Percentiles rank a stretch among this genome's conserved stretches.
Conservation (phyloP, 2,329 filamentous ascomycete species). For the Cladosporium colombiae region DNA sequence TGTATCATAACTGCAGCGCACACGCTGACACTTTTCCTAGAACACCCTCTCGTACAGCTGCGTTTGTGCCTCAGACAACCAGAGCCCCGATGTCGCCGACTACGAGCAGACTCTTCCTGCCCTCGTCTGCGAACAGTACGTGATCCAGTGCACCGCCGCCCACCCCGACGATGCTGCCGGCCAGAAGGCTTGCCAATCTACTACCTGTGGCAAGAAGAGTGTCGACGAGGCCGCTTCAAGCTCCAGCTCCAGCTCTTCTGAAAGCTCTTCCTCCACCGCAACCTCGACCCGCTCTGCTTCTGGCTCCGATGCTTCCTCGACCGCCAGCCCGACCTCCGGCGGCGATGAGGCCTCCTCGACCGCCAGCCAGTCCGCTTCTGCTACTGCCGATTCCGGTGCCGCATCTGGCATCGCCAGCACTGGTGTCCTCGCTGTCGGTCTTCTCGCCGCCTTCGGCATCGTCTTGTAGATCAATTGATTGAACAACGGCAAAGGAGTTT, state of each 20-base stretch:
- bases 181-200: conserved; percentile 49
- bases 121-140: conserved; percentile 60
- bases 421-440: conserved; percentile 49
- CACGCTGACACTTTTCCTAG: conserved; percentile 29
- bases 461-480: conserved; percentile 49
- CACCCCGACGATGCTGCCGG: conserved; percentile 42
- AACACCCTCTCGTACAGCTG: conserved; percentile 58
- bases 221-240: conserved; percentile 41
- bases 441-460: conserved; percentile 59
- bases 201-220: conserved; percentile 56
- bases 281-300: conserved; percentile 35
- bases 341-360: conserved; percentile 17
- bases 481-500: neutral
- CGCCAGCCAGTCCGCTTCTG: conserved; percentile 9
- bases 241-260: conserved; percentile 28
- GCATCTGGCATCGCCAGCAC: conserved; percentile 52
- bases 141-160: conserved; percentile 42
- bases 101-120: conserved; percentile 62
- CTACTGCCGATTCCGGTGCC: conserved; percentile 36
- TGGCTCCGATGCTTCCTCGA: conserved; percentile 30
- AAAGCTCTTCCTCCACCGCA: conserved; percentile 30
- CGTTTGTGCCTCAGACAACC: conserved; percentile 56
- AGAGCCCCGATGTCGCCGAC: conserved; percentile 54
- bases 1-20: neutral
- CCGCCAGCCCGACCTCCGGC: conserved; percentile 35